These are phyloP conservation scores for Blastobotrys mokoenaii DNA, from an alignment of 805 yeast species.

Conservation along the genomic window DNA sequence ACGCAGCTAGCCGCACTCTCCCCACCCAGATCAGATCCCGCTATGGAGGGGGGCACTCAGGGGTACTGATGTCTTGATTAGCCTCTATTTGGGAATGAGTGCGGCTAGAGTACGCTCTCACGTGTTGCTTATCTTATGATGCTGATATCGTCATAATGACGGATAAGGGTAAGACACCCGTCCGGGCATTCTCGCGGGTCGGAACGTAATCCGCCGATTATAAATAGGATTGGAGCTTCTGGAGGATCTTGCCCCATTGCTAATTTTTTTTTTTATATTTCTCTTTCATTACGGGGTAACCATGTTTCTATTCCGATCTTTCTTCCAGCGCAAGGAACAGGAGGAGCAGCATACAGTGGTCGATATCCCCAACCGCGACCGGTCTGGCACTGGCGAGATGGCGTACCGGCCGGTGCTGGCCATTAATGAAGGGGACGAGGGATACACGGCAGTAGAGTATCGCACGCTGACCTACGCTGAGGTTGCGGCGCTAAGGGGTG, in stretches of 20 bases:
- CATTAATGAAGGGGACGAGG: slow-evolving; percentile 26
- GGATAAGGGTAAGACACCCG: background rate
- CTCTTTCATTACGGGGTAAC: background rate
- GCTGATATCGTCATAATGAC: background rate
- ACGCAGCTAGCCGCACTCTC: no score
- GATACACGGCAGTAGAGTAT: slow-evolving; percentile 38
- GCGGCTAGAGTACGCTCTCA: no score
- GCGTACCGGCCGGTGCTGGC: slow-evolving; percentile 4
- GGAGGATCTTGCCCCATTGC: background rate
- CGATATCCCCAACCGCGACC: background rate
- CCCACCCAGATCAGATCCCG: no score
- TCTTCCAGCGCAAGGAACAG: slow-evolving; percentile 1
- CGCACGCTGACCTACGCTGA: slow-evolving; percentile 47
- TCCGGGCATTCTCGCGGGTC: no score
- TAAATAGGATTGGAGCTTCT: no score
- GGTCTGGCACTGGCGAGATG: background rate
- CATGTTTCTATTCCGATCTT: slow-evolving; percentile 6
- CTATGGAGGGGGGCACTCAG: no score
- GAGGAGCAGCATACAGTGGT: no score
- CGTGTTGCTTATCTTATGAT: no score
- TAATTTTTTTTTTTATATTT: background rate
- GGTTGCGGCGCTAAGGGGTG: slow-evolving; percentile 32
- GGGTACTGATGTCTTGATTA: no score
- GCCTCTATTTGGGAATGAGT: no score
- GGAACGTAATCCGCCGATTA: no score